Conservation (phyloP, 495 filamentous ascomycete genomes). For the Hapsidospora chrysogenum region DNA sequence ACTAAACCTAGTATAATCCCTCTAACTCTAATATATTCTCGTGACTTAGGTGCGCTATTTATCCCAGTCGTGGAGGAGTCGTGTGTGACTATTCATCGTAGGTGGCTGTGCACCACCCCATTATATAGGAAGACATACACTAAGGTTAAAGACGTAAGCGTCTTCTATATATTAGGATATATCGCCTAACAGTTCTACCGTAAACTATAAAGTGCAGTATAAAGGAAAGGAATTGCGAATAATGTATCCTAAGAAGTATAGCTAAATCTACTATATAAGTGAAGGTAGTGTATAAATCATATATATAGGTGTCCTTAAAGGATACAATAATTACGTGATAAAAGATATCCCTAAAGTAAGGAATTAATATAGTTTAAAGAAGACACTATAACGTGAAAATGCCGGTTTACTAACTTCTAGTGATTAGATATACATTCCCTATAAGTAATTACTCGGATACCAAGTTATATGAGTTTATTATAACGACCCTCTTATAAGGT, state of each 20-base stretch:
- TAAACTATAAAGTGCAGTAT: background rate
- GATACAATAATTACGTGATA: background rate
- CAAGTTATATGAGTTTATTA: background rate
- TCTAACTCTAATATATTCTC: no score
- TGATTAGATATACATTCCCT: background rate
- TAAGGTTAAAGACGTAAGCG: background rate
- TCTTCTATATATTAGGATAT: background rate
- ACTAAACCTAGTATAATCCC: background rate
- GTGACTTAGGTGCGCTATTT: no score
- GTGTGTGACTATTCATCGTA: no score
- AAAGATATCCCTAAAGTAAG: background rate
- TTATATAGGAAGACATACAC: no score
- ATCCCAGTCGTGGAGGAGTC: no score
- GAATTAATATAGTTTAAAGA: background rate
- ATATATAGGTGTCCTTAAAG: background rate
- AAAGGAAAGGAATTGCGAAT: background rate
- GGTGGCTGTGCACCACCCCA: no score
- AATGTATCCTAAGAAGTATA: background rate
- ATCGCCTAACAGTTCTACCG: background rate
- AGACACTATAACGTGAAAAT: background rate
- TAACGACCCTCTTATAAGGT: background rate
- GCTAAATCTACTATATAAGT: background rate
- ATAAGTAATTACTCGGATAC: background rate
- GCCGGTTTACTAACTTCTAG: no score
- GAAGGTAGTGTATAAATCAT: background rate